Conservation (phyloP, 2,329 filamentous ascomycete species). For the Pseudogymnoascus sp. region DNA sequence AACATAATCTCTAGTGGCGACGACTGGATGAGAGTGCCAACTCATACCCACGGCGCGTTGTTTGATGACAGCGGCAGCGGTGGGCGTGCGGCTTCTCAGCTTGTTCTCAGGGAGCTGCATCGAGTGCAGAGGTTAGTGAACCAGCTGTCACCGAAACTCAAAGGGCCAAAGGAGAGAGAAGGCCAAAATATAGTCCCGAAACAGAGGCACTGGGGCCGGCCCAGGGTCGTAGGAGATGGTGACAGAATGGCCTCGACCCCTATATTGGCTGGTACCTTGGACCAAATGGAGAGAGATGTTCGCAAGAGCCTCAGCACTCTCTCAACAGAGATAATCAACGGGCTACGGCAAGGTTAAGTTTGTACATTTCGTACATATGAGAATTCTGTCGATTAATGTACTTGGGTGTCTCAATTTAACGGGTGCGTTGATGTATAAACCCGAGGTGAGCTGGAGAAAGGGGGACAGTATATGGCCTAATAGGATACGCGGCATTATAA, state of each 20-base stretch:
- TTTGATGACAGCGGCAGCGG: background rate
- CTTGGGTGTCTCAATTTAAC: background rate
- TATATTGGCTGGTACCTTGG: constrained; percentile 16
- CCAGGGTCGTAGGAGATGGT: background rate
- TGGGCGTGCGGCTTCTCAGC: constrained; percentile 26
- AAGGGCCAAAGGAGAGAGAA: constrained; percentile 8
- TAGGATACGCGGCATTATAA: background rate
- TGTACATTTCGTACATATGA: background rate
- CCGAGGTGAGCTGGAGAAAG: background rate
- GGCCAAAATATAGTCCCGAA: background rate
- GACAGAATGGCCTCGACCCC: constrained; percentile 8
- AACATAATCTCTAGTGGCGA: constrained; percentile 17
- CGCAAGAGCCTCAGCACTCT: constrained; percentile 15
- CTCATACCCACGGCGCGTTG: background rate
- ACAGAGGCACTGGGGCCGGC: background rate
- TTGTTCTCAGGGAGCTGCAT: constrained; percentile 30
- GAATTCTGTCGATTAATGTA: background rate
- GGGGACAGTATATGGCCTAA: background rate
- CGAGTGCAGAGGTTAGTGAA: constrained; percentile 28
- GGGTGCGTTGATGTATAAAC: background rate
- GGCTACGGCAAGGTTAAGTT: constrained; percentile 9
- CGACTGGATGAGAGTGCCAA: constrained; percentile 11
- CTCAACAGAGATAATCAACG: constrained; percentile 15
- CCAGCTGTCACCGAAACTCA: constrained; percentile 18
- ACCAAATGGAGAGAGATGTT: constrained; percentile 20